Evolutionary conservation across 2,329 filamentous ascomycete genomes (phyloP).

Genomic region (Beauveria caledonica): DNA sequence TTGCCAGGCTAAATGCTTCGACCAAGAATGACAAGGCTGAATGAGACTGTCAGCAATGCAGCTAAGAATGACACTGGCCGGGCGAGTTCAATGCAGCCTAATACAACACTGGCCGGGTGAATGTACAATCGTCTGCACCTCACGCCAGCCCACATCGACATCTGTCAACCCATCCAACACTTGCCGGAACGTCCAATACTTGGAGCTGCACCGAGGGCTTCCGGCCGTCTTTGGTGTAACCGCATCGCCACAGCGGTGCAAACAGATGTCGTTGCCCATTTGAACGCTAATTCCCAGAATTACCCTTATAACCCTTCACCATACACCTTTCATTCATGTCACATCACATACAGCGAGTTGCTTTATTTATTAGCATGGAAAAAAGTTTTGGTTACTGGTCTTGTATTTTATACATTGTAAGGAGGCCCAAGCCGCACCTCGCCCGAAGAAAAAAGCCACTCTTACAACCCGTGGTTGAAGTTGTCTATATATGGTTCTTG

Average conservation of each 20-base stretch:
- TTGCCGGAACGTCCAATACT: neutral
- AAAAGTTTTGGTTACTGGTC: neutral
- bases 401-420: neutral
- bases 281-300: neutral
- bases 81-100: neutral
- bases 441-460: too few relatives aligned
- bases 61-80: too few relatives aligned
- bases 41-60: slow-evolving; percentile 20
- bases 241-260: neutral
- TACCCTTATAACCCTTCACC: slow-evolving; percentile 1
- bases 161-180: neutral
- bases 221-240: neutral
- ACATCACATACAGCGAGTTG: slow-evolving; percentile 8
- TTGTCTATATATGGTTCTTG: neutral
- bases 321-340: neutral
- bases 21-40: slow-evolving; percentile 48
- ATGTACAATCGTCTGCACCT: neutral
- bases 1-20: slow-evolving; percentile 61
- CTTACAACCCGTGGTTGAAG: neutral
- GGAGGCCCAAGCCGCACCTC: too few relatives aligned
- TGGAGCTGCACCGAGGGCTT: neutral
- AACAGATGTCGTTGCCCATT: neutral
- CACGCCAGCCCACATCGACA: neutral
- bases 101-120: neutral
- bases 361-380: neutral